Conservation (phyloP, 306 rosid genomes). For the Herpetospermum pedunculosum region DNA sequence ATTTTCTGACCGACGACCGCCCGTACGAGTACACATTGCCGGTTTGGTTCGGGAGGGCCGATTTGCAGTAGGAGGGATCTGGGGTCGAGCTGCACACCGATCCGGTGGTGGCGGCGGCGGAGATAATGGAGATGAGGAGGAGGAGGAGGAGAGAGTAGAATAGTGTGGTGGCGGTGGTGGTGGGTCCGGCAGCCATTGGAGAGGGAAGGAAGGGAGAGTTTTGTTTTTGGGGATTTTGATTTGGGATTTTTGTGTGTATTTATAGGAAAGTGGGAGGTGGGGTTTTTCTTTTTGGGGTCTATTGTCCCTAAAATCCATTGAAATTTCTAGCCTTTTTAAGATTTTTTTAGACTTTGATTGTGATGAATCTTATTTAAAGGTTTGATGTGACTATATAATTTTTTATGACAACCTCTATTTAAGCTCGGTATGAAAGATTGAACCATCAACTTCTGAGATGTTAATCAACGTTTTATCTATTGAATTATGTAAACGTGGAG, state of each 20-base stretch:
- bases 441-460: too few species aligned
- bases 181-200: conserved; percentile 14
- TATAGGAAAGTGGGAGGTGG: neutral
- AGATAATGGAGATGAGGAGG: neutral
- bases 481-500: too few species aligned
- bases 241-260: neutral
- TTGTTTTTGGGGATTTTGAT: neutral
- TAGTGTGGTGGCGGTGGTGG: neutral
- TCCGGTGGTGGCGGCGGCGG: conserved; percentile 11
- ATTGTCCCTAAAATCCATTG: too few species aligned
- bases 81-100: conserved; percentile 54
- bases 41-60: conserved; percentile 41
- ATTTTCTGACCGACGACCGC: conserved; percentile 42
- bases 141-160: neutral
- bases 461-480: too few species aligned
- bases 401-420: too few species aligned
- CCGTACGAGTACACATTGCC: conserved; percentile 53
- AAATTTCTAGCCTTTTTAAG: too few species aligned
- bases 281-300: neutral
- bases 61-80: conserved; percentile 62
- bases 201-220: neutral
- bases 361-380: too few species aligned
- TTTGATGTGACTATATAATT: too few species aligned
- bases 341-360: too few species aligned
- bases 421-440: too few species aligned